Percentiles rank a stretch among this genome's conserved stretches.
Conservation (phyloP, 2,329 filamentous ascomycete genomes). For the Penicillium sp. region DNA sequence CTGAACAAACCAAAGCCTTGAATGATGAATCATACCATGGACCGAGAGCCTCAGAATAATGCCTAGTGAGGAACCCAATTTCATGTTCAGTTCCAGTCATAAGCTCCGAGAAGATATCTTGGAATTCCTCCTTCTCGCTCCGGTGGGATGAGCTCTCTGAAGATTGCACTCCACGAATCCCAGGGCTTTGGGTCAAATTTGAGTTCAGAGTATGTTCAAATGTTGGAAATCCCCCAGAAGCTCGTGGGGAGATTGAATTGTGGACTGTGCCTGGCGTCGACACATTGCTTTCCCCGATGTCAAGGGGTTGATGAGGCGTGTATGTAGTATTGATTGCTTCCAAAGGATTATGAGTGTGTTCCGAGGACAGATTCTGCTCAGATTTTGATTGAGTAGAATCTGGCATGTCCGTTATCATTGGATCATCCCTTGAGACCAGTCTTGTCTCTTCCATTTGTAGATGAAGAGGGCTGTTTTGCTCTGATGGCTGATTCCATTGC, state of each 20-base stretch:
- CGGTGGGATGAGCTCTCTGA: slow-evolving; percentile 22
- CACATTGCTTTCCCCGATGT: background rate
- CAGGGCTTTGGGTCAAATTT: background rate
- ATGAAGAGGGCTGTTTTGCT: background rate
- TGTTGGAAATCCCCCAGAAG: slow-evolving; percentile 1
- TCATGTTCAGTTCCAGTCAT: slow-evolving; percentile 42
- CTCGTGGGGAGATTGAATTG: slow-evolving; percentile 13
- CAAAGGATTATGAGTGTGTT: background rate
- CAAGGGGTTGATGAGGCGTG: background rate
- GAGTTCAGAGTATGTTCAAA: slow-evolving; percentile 4
- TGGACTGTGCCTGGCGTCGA: slow-evolving; percentile 5
- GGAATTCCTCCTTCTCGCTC: slow-evolving; percentile 33
- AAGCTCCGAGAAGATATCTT: slow-evolving; percentile 38
- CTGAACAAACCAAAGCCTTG: background rate
- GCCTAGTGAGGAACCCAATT: slow-evolving; percentile 38
- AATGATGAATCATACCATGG: slow-evolving; percentile 30
- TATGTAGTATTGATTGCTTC: background rate
- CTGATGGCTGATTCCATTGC: background rate
- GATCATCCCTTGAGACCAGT: background rate
- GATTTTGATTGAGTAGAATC: background rate
- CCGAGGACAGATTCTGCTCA: background rate
- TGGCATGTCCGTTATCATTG: background rate
- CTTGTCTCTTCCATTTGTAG: background rate
- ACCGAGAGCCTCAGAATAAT: slow-evolving; percentile 38
- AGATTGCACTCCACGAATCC: slow-evolving; percentile 3